Conservation (phyloP, 768 basidiomycete genomes). For the Porpolomopsis calyptriformis region DNA sequence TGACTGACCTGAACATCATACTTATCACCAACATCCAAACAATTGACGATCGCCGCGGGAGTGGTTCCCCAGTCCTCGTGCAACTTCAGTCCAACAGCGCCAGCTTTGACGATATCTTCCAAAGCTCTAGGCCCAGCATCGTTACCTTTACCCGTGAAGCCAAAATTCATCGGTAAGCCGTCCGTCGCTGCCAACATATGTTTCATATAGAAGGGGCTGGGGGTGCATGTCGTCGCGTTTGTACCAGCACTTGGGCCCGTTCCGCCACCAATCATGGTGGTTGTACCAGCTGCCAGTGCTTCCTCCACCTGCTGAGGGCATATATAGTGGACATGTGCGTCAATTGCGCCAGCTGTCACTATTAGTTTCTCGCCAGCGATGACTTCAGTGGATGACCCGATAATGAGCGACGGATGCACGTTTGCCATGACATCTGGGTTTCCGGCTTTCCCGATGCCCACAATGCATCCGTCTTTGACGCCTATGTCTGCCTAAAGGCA, state of each 20-base stretch:
- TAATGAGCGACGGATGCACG: conserved; percentile 59
- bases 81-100: conserved; percentile 83
- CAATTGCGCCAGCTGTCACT: conserved; percentile 86
- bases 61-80: conserved; percentile 98
- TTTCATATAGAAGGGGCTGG: conserved; percentile 79
- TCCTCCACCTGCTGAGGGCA: conserved; percentile 89
- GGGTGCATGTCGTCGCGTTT: conserved; percentile 90
- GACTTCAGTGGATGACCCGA: conserved; percentile 90
- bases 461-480: conserved; percentile 70
- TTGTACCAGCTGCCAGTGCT: conserved; percentile 73
- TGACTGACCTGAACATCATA: conserved; percentile 81
- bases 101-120: conserved; percentile 73
- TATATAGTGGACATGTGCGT: conserved; percentile 91
- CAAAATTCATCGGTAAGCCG: conserved; percentile 82
- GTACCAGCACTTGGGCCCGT: conserved; percentile 89
- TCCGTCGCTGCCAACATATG: conserved; percentile 93
- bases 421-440: conserved; percentile 89
- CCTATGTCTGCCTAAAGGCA: conserved; percentile 81
- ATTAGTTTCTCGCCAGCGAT: conserved; percentile 94
- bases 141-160: conserved; percentile 94
- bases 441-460: conserved; percentile 92
- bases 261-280: conserved; percentile 93
- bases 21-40: conserved; percentile 73
- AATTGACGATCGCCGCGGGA: conserved; percentile 67
- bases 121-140: conserved; percentile 68